Conservation (phyloP, 2,329 filamentous ascomycete species). For the Ascochyta clinopodiicola region DNA sequence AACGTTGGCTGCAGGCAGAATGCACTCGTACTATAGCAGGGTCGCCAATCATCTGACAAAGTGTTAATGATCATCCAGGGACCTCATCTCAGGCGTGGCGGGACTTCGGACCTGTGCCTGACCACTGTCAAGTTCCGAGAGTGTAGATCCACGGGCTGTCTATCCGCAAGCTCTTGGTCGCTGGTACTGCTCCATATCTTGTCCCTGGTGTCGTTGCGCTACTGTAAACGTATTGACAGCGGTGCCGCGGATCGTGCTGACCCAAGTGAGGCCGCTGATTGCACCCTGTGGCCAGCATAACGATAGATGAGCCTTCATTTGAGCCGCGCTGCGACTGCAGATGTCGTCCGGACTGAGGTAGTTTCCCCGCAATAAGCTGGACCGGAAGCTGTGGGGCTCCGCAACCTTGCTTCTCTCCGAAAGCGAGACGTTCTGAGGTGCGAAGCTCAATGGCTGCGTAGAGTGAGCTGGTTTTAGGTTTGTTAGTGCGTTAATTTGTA, state of each 20-base stretch:
- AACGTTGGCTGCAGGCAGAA: constrained; percentile 31
- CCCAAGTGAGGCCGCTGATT: too few relatives aligned
- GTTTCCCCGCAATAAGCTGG: constrained; percentile 3
- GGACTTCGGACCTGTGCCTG: constrained; percentile 18
- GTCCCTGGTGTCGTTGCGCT: neutral
- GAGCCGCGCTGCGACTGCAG: constrained; percentile 3
- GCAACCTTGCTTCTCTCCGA: neutral
- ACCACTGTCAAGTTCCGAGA: neutral
- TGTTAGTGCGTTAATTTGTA: constrained; percentile 22
- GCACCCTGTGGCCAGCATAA: neutral
- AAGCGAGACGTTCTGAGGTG: neutral
- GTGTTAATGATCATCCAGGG: constrained; percentile 18
- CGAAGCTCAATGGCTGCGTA: constrained; percentile 22
- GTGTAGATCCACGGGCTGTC: neutral
- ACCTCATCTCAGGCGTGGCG: constrained; percentile 27
- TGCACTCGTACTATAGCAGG: constrained; percentile 32
- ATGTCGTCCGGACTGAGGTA: neutral
- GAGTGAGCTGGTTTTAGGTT: constrained; percentile 22
- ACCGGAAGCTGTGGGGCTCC: neutral
- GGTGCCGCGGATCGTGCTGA: neutral
- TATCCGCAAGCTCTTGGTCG: too few relatives aligned
- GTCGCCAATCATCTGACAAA: constrained; percentile 31
- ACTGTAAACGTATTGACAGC: neutral
- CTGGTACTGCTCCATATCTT: neutral
- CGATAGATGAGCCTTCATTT: constrained; percentile 1